Percentiles rank a stretch among this genome's conserved stretches.
Conservation (phyloP, 2,329 filamentous ascomycete species). For the Corinectria fuckeliana region DNA sequence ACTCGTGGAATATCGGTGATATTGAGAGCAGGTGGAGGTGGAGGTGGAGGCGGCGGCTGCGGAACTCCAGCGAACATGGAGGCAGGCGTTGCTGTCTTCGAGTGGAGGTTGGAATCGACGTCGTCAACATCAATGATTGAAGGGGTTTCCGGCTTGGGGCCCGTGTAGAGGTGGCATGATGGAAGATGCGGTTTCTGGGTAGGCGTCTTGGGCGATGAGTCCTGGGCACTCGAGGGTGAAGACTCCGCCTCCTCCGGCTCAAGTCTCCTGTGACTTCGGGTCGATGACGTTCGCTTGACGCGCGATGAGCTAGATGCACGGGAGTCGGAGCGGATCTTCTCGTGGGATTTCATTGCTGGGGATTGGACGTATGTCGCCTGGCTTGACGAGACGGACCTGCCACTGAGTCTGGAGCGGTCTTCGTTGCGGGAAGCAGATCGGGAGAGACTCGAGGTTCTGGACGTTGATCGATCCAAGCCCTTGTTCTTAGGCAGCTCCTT, state of each 20-base stretch:
- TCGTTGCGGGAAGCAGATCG: slow-evolving; percentile 55
- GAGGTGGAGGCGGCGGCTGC: slow-evolving; percentile 59
- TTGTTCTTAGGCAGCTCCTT: slow-evolving; percentile 38
- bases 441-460: slow-evolving; percentile 52
- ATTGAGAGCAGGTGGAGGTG: slow-evolving; percentile 78
- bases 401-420: slow-evolving; percentile 59
- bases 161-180: slow-evolving; percentile 47
- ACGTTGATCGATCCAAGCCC: slow-evolving; percentile 47
- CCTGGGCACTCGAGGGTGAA: slow-evolving; percentile 55
- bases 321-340: slow-evolving; percentile 46
- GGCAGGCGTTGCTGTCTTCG: slow-evolving; percentile 50
- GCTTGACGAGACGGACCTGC: slow-evolving; percentile 63
- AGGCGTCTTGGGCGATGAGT: slow-evolving; percentile 68
- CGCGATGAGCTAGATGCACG: slow-evolving; percentile 44
- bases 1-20: slow-evolving; percentile 78
- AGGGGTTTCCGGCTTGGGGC: slow-evolving; percentile 46
- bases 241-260: slow-evolving; percentile 52
- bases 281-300: slow-evolving; percentile 48
- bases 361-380: slow-evolving; percentile 60
- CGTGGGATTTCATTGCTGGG: slow-evolving; percentile 43
- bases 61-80: slow-evolving; percentile 45
- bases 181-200: slow-evolving; percentile 61
- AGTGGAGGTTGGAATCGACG: slow-evolving; percentile 37
- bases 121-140: slow-evolving; percentile 49
- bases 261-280: slow-evolving; percentile 44